Base-by-base conservation (phyloP, 2,329 filamentous ascomycete species). In the Xylaria sp. region DNA sequence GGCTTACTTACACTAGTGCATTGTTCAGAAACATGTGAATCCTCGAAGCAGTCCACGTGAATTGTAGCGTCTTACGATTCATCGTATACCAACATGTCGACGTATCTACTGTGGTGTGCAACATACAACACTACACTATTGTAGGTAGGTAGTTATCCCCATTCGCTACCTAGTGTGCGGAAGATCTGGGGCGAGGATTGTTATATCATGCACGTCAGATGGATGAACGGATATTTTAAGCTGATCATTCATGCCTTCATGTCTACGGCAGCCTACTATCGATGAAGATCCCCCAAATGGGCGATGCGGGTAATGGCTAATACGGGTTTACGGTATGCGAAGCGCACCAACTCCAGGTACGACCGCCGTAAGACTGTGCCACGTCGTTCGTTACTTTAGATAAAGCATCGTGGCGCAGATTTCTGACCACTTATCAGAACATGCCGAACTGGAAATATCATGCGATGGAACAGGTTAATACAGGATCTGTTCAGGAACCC, bases 201-300 rank as follows among this genome's bases (percentile, higher is more conserved):
- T 34, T 55, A 34, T 39, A 41, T 32, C 23, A 57, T 66, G 58
- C 59, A 66, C 30, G 66, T 59, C 66, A 63, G 55, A 50, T 66
- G 60, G 59, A 52, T 56, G 43, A 56, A 63, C 58, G 55, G 63
- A 66, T 69, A 69, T 69, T 69, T 67, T 63, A 67, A 53, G 67
- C 25, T 53, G 55, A 67, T 67, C 60, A 50, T 55, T 34, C 55
- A 60, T 60, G 41, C 59, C 20, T 0, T 59, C 52, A 45, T 39
- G 18, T 15, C 36, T 15, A 50, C 13, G 58, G 62, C 50, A 65
- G 50, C 56, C 50, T 20, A 32, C 18, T 57, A 25, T 43, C 13
- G 32, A 36, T 34, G 15, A 43, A 57, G 45, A 50, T 5, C 28
- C 20, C 58, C 43, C 43, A 66, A 62, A 48, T 50, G 43, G 41